These are phyloP conservation scores for Pythium pyrilobum DNA, from an alignment of 352 stramenopile genomes.

Conservation along the genomic window DNA sequence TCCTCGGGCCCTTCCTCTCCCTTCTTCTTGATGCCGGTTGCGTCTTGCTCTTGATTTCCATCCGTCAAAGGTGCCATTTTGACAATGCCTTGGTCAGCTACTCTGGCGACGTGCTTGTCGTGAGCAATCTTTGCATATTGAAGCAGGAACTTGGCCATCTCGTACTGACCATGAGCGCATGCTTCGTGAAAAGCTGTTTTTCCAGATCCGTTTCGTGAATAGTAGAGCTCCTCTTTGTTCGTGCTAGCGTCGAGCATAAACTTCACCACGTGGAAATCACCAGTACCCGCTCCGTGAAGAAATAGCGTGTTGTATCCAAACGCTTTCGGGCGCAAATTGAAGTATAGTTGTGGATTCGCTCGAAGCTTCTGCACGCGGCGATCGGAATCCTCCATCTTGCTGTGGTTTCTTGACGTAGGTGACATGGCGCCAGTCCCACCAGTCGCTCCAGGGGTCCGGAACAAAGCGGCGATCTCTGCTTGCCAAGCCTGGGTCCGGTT, in stretches of 20 bases:
- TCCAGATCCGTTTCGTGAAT: slow-evolving; percentile 44
- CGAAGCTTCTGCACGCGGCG: slow-evolving; percentile 50
- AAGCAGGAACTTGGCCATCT: slow-evolving; percentile 65
- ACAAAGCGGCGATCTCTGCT: slow-evolving; percentile 43
- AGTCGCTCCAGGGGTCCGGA: slow-evolving; percentile 11
- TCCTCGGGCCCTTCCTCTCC: slow-evolving; percentile 18
- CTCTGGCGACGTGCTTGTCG: neutral
- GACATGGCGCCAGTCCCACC: neutral
- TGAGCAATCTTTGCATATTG: slow-evolving; percentile 20
- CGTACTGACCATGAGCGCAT: slow-evolving; percentile 54
- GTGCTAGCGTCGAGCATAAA: slow-evolving; percentile 52
- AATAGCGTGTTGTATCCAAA: slow-evolving; percentile 71
- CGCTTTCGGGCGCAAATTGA: slow-evolving; percentile 38
- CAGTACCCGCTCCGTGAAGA: slow-evolving; percentile 51
- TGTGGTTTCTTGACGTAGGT: slow-evolving; percentile 37
- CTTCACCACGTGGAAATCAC: slow-evolving; percentile 74
- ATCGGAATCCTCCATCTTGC: slow-evolving; percentile 69
- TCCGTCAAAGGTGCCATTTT: too few relatives aligned
- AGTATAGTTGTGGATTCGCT: slow-evolving; percentile 37
- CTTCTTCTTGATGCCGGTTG: neutral
- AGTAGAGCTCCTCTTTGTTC: slow-evolving; percentile 26
- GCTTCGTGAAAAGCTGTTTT: slow-evolving; percentile 69
- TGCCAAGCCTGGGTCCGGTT: slow-evolving; percentile 34
- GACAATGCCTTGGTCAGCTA: neutral
- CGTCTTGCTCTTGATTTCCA: slow-evolving; percentile 5